Conservation (phyloP, 352 stramenopile species). For the Hyaloperonospora arabidopsidis region DNA sequence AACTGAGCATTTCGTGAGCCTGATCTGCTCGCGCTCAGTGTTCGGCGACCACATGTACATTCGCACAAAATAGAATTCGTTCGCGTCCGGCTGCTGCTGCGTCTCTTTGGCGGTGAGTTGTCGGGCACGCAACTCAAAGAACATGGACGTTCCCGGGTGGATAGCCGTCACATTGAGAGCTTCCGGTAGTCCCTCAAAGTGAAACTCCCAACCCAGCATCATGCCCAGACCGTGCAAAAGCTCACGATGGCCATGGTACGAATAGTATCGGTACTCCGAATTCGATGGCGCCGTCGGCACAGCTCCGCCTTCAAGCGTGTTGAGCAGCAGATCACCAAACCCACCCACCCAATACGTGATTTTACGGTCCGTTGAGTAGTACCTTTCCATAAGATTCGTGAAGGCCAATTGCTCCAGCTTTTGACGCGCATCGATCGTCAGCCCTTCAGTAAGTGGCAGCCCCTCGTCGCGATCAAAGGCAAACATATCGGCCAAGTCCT, state of each 20-base stretch:
- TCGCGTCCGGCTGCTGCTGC: slow-evolving; percentile 13
- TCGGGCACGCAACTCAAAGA: slow-evolving; percentile 65
- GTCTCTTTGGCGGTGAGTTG: slow-evolving; percentile 12
- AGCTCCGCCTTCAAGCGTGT: slow-evolving; percentile 48
- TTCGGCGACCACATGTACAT: slow-evolving; percentile 72
- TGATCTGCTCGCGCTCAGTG: slow-evolving; percentile 58
- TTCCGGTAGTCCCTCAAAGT: slow-evolving; percentile 54
- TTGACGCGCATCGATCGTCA: slow-evolving; percentile 44
- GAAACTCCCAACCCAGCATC: slow-evolving; percentile 73
- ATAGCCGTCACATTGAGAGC: slow-evolving; percentile 61
- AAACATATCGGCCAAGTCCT: slow-evolving; percentile 81
- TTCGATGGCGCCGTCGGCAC: slow-evolving; percentile 39
- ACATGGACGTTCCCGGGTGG: slow-evolving; percentile 70
- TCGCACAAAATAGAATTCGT: slow-evolving; percentile 56
- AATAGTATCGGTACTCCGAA: slow-evolving; percentile 65
- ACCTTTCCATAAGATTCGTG: slow-evolving; percentile 79
- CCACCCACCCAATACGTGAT: slow-evolving; percentile 82
- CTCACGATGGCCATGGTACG: slow-evolving; percentile 77
- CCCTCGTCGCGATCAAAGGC: slow-evolving; percentile 68
- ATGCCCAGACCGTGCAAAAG: slow-evolving; percentile 68
- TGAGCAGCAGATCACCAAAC: slow-evolving; percentile 59
- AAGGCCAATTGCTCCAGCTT: slow-evolving; percentile 66
- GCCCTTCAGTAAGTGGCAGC: slow-evolving; percentile 41
- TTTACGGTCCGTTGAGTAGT: slow-evolving; percentile 68
- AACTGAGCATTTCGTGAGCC: slow-evolving; percentile 69